Base-by-base conservation (phyloP, 257 asterid species). In the Lavandula angustifolia region DNA sequence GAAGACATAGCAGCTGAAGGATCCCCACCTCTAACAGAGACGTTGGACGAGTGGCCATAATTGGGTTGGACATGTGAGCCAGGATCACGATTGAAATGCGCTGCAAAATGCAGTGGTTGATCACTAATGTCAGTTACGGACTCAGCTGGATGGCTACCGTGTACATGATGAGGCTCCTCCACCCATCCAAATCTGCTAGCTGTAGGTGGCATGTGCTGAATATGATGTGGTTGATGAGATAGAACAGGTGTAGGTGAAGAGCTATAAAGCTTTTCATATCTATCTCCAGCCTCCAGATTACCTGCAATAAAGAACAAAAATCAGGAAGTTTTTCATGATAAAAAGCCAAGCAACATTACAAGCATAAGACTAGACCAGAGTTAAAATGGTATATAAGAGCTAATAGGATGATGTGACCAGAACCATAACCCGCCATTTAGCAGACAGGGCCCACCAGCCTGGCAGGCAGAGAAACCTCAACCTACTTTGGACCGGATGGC, bases 81-180 rank as follows among this genome's bases (percentile, higher is more conserved):
- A 53, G 66, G 51, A 66, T 75, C 80, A 73, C 64, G 86, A 62
- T 69, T 82, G 70, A 82, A 82, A 64, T 75, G 81, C 55, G 88
- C 90, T 17, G 92, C 83, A 75, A 86, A 88, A 49, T 66, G 79
- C 73, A 88, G 79, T 12, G 92, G 96, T 66, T 80, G 89, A 60
- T 88, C 78, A 33, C 87, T 86, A 32, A 52, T 79, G 80, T 76
- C 84, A 56, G 80, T 62, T 46, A 76, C 67, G 59, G 81, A 63
- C 71, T 72, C 87, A 42, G 81, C 64, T 66, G 76, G 73, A 31
- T 66, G 82, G 70, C 77, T 68, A 70, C 77, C 76, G 60, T 17
- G 69, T 40, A 74, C 59, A 46, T 77, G 79, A 75, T 67, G 83
- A 18, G 74, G 79, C 68, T 80, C 83, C 75, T 82, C 95, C 76